These are phyloP conservation scores for Fragaria iinumae DNA, from an alignment of 306 rosid genomes.

Conservation along the genomic window DNA sequence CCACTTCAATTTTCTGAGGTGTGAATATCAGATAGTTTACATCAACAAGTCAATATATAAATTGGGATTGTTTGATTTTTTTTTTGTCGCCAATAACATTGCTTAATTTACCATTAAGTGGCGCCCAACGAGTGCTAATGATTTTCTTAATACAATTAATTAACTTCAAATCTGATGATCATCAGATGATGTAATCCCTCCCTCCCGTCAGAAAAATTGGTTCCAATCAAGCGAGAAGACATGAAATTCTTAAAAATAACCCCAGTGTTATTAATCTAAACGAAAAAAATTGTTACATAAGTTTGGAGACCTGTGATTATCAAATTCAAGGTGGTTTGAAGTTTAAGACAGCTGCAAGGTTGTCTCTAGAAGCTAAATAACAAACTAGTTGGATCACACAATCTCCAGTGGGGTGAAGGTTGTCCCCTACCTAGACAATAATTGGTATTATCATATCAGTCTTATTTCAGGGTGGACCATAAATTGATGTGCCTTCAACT, in stretches of 20 bases:
- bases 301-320: neutral
- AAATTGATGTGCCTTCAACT: slow-evolving; percentile 4
- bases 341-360: neutral
- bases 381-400: slow-evolving; percentile 38
- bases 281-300: too few species aligned
- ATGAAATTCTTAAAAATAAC: neutral
- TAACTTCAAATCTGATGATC: neutral
- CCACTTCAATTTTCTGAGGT: neutral
- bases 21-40: neutral
- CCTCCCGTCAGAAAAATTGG: neutral
- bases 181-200: neutral
- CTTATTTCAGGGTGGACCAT: neutral
- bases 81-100: neutral
- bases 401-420: slow-evolving; percentile 44
- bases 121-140: too few species aligned
- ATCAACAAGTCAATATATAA: neutral
- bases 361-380: neutral
- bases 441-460: neutral
- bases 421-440: slow-evolving; percentile 26
- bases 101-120: neutral
- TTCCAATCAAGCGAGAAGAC: neutral
- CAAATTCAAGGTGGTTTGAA: slow-evolving; percentile 5
- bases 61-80: neutral
- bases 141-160: too few species aligned
- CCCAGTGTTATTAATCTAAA: too few species aligned